phyloP scores from a whole-genome alignment of 2,329 filamentous ascomycete species.

The Thelonectria olida region DNA sequence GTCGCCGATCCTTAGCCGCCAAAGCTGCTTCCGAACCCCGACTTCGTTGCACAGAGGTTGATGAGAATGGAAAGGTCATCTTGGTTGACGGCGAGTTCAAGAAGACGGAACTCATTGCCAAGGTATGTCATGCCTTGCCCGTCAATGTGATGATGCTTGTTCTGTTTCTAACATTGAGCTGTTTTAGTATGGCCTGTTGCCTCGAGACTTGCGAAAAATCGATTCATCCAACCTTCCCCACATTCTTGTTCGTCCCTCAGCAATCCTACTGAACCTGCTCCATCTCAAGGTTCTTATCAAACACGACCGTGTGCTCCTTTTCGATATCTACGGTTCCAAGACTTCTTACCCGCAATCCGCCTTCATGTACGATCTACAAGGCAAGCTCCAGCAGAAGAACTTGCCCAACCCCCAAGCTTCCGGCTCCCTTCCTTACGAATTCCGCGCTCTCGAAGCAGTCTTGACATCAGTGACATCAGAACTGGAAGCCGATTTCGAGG shows the following conservation, averaged over 20 bases:
- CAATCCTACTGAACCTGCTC: slow-evolving; percentile 95
- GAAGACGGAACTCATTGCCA: slow-evolving; percentile 96
- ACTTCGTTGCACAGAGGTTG: slow-evolving; percentile 92
- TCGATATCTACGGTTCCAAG: slow-evolving; percentile 94
- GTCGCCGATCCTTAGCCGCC: slow-evolving; percentile 74
- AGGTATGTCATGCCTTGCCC: slow-evolving; percentile 60
- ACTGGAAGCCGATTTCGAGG: slow-evolving; percentile 93
- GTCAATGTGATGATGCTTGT: background rate
- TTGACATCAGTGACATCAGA: slow-evolving; percentile 92
- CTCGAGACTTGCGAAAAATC: slow-evolving; percentile 95
- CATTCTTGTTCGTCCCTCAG: slow-evolving; percentile 90
- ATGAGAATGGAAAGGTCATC: slow-evolving; percentile 90
- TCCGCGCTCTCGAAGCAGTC: slow-evolving; percentile 93
- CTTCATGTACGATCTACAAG: slow-evolving; percentile 97
- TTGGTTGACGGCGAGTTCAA: slow-evolving; percentile 96
- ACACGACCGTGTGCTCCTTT: slow-evolving; percentile 90
- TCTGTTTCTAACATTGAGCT: slow-evolving; percentile 11
- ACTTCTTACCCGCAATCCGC: slow-evolving; percentile 95
- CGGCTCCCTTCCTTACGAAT: slow-evolving; percentile 87
- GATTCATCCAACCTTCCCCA: slow-evolving; percentile 95
- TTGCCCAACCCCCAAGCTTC: slow-evolving; percentile 58
- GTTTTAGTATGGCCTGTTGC: slow-evolving; percentile 83
- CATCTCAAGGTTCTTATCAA: slow-evolving; percentile 97
- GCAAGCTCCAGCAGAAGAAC: slow-evolving; percentile 88
- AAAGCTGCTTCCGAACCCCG: slow-evolving; percentile 87